Conservation (phyloP, 768 basidiomycete genomes). For the Trichaptum fuscoviolaceum region DNA sequence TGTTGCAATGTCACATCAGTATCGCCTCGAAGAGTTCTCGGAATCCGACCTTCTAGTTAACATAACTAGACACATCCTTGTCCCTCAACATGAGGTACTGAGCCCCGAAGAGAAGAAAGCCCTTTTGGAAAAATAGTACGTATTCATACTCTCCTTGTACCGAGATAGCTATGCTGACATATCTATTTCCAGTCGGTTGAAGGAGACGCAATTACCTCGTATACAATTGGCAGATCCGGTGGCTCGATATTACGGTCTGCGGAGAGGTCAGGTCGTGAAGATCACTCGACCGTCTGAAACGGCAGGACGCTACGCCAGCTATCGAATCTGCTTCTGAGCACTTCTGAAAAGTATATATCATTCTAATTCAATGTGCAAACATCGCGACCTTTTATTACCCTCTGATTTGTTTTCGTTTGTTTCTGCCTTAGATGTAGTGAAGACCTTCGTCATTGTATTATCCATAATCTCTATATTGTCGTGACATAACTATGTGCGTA, state of each 20-base stretch:
- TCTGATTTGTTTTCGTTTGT: background rate
- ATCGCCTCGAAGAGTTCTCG: slow-evolving; percentile 91
- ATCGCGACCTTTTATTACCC: background rate
- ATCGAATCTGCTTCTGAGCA: slow-evolving; percentile 79
- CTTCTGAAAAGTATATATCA: slow-evolving; percentile 3
- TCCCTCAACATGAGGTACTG: slow-evolving; percentile 89
- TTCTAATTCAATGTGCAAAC: background rate
- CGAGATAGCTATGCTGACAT: slow-evolving; percentile 10
- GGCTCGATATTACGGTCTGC: slow-evolving; percentile 96
- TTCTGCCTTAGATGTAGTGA: background rate
- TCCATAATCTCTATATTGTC: background rate
- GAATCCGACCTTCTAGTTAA: slow-evolving; percentile 96
- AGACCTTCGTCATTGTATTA: background rate
- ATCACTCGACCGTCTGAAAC: slow-evolving; percentile 97
- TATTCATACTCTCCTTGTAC: slow-evolving; percentile 16
- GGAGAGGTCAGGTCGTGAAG: slow-evolving; percentile 95
- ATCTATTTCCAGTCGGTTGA: slow-evolving; percentile 66
- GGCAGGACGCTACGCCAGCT: slow-evolving; percentile 87
- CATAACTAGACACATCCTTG: slow-evolving; percentile 93
- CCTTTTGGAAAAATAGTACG: slow-evolving; percentile 90
- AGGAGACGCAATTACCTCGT: slow-evolving; percentile 96
- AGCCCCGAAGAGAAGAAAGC: slow-evolving; percentile 79
- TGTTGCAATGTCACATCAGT: slow-evolving; percentile 80
- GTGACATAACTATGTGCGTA: background rate
- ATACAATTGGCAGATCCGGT: slow-evolving; percentile 97